These are phyloP conservation scores for Aschersonia sp. DNA, from an alignment of 2,329 filamentous ascomycete species.

Conservation along the genomic window DNA sequence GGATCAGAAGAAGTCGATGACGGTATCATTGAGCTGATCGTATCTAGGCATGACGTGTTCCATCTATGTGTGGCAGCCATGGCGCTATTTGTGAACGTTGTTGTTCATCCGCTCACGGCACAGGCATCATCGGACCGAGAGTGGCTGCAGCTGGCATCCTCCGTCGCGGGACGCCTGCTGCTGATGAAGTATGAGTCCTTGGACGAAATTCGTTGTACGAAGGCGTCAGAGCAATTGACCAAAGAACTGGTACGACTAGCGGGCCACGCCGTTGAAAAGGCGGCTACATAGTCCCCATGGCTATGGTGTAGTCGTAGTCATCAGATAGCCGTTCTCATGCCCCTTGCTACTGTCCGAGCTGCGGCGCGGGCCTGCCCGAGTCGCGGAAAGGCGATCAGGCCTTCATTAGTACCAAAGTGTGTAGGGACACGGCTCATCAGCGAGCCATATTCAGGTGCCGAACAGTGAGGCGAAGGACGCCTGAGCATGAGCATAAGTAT, in stretches of 20 bases:
- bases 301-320: too few species aligned
- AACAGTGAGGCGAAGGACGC: too few species aligned
- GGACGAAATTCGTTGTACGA: not conserved
- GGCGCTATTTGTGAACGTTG: not conserved
- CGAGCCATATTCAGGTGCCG: too few species aligned
- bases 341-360: too few species aligned
- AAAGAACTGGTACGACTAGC: not conserved
- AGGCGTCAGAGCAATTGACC: not conserved
- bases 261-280: too few species aligned
- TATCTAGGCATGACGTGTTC: not conserved
- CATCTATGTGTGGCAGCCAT: not conserved
- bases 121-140: not conserved
- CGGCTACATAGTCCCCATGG: too few species aligned
- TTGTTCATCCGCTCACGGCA: not conserved
- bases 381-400: too few species aligned
- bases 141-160: not conserved
- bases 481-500: too few species aligned
- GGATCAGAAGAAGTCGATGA: not conserved
- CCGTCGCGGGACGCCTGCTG: not conserved
- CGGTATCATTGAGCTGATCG: not conserved
- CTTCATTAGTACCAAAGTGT: too few species aligned
- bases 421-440: too few species aligned
- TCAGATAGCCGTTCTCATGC: too few species aligned
- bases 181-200: not conserved
- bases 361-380: too few species aligned